Conservation (phyloP, 495 filamentous ascomycete genomes). For the Evernia prunastri region DNA sequence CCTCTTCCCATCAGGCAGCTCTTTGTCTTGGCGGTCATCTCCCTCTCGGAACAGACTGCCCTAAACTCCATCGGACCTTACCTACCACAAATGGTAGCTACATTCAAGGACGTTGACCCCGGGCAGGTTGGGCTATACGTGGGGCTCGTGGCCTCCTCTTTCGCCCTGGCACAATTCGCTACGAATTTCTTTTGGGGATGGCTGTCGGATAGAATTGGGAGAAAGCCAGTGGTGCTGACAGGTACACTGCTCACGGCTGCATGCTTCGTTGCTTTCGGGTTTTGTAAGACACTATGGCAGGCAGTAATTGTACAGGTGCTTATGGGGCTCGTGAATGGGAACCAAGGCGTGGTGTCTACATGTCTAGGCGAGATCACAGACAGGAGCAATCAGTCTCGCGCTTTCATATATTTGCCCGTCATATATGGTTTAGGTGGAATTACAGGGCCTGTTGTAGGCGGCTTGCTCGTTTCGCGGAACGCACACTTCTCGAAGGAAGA, state of each 20-base stretch:
- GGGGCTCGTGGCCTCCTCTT: conserved; percentile 79
- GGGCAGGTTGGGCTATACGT: conserved; percentile 79
- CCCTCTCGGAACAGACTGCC: conserved; percentile 89
- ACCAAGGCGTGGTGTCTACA: conserved; percentile 80
- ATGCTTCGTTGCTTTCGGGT: conserved; percentile 83
- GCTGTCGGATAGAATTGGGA: conserved; percentile 79
- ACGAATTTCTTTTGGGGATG: conserved; percentile 96
- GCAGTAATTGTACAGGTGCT: conserved; percentile 76
- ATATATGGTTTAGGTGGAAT: conserved; percentile 91
- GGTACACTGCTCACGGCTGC: conserved; percentile 74
- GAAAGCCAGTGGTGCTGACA: conserved; percentile 85
- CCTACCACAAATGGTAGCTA: conserved; percentile 81
- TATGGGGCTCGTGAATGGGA: conserved; percentile 92
- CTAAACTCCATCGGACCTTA: conserved; percentile 97
- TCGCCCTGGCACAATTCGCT: conserved; percentile 83
- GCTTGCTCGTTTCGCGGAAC: conserved; percentile 59
- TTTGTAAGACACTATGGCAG: conserved; percentile 75
- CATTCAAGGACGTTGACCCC: conserved; percentile 70
- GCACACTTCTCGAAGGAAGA: conserved; percentile 45
- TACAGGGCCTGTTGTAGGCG: conserved; percentile 86
- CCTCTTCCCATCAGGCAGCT: conserved; percentile 81
- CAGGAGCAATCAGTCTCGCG: conserved; percentile 82
- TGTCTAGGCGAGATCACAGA: conserved; percentile 94
- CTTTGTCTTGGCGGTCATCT: conserved; percentile 75
- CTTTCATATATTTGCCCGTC: conserved; percentile 87